Conservation (phyloP, 108 stramenopile species). For the Cyclotella choctawhatcheeana region DNA sequence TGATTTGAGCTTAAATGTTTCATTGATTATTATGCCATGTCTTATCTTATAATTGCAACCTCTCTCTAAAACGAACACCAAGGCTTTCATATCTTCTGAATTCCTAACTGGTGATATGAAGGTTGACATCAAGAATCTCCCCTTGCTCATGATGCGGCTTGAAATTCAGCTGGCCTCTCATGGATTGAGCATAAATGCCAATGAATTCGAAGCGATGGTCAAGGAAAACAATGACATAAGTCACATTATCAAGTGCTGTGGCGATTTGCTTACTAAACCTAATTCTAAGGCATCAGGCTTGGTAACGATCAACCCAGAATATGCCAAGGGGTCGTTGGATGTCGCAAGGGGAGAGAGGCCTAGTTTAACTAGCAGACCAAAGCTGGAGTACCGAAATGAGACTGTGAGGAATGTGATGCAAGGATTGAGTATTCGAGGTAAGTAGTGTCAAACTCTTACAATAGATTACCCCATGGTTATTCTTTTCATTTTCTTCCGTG, state of each 20-base stretch:
- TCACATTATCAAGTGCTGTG: not conserved
- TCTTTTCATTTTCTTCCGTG: too few species aligned
- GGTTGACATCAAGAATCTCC: constrained; percentile 7
- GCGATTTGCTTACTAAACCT: not conserved
- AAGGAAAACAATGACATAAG: not conserved
- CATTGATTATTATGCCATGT: too few species aligned
- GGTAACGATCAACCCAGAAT: not conserved
- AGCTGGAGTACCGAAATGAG: not conserved
- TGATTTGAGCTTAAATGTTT: too few species aligned
- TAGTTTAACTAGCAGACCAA: not conserved
- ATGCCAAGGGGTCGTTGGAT: constrained; percentile 3
- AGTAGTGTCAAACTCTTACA: too few species aligned
- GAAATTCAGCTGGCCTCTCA: not conserved
- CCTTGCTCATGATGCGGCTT: not conserved
- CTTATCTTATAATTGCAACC: too few species aligned
- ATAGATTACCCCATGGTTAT: too few species aligned
- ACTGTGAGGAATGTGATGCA: not conserved
- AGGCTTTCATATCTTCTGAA: constrained; percentile 2
- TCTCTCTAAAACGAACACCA: too few species aligned
- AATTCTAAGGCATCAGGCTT: not conserved
- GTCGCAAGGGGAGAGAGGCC: not conserved
- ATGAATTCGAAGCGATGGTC: not conserved
- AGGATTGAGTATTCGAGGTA: constrained; percentile 4
- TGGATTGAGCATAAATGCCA: not conserved
- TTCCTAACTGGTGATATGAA: not conserved